Conservation (phyloP, 495 filamentous ascomycete species). For the Daldinia decipiens region DNA sequence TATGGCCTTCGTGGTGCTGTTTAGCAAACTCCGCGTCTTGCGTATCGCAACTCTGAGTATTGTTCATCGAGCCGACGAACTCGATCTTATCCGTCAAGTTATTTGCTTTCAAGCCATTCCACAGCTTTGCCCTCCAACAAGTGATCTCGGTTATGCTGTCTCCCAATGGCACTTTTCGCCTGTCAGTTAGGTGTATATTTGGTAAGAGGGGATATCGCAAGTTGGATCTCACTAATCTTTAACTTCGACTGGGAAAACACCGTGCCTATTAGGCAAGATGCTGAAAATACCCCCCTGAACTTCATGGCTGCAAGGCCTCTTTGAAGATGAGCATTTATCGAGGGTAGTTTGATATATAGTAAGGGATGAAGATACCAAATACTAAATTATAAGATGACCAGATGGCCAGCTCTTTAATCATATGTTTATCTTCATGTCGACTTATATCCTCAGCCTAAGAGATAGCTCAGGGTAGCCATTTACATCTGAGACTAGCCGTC, state of each 20-base stretch:
- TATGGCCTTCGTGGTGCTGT: constrained; percentile 57
- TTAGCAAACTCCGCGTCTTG: constrained; percentile 45
- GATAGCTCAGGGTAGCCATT: background rate
- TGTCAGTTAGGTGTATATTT: background rate
- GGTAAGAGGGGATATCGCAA: background rate
- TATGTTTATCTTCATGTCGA: background rate
- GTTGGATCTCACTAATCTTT: constrained; percentile 31
- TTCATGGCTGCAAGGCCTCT: constrained; percentile 24
- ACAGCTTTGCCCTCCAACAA: constrained; percentile 55
- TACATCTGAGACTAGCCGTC: background rate
- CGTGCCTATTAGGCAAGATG: constrained; percentile 1
- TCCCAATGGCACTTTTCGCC: constrained; percentile 51
- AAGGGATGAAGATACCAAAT: background rate
- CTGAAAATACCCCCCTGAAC: constrained; percentile 9
- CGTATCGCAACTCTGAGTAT: constrained; percentile 50
- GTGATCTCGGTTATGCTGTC: constrained; percentile 57
- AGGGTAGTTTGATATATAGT: background rate
- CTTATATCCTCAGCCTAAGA: background rate
- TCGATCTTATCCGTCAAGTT: constrained; percentile 46
- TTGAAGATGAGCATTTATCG: background rate
- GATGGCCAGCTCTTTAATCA: background rate
- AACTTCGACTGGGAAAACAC: constrained; percentile 23
- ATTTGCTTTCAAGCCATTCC: constrained; percentile 49
- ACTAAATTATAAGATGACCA: background rate
- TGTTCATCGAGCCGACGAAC: constrained; percentile 56